These are phyloP conservation scores for Daldinia sp. DNA, from an alignment of 2,329 filamentous ascomycete genomes.

Conservation along the genomic window DNA sequence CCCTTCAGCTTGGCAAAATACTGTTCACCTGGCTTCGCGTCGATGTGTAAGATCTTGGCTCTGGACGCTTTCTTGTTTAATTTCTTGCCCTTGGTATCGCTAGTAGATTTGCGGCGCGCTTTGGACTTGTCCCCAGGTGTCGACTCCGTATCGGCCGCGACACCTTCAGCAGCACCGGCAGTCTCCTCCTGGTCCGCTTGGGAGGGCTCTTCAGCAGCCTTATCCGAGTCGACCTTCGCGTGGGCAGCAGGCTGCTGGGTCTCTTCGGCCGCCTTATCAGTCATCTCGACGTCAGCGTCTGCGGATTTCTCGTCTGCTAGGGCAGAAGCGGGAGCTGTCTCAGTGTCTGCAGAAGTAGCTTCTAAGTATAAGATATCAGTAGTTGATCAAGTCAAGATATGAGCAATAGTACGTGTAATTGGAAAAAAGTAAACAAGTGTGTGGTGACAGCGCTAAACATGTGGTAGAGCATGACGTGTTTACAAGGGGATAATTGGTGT, in stretches of 20 bases:
- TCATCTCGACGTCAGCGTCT: conserved; percentile 50
- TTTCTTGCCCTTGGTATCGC: conserved; percentile 79
- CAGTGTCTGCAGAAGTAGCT: conserved; percentile 23
- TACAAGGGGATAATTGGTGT: conserved; percentile 15
- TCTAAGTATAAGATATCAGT: conserved; percentile 47
- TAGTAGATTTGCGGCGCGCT: conserved; percentile 78
- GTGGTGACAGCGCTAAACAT: conserved; percentile 9
- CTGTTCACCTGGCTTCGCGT: conserved; percentile 90
- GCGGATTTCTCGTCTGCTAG: conserved; percentile 47
- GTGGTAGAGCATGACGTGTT: conserved; percentile 26
- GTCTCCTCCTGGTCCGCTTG: conserved; percentile 27
- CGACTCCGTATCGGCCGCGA: conserved; percentile 35
- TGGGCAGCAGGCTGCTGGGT: conserved; percentile 39
- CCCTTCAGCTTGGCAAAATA: conserved; percentile 95
- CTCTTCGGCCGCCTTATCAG: conserved; percentile 48
- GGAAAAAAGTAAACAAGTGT: conserved; percentile 17
- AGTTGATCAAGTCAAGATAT: background rate
- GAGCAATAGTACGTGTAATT: background rate
- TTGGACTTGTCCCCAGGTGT: conserved; percentile 54
- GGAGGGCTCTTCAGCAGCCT: conserved; percentile 28
- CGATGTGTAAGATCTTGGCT: conserved; percentile 75
- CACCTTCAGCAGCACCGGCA: conserved; percentile 35
- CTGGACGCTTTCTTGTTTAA: conserved; percentile 87
- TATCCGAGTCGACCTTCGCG: conserved; percentile 38
- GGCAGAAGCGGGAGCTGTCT: conserved; percentile 40